phyloP scores from a whole-genome alignment of 164 flowering plant genomes.

The Kalanchoe fedtschenkoi region DNA sequence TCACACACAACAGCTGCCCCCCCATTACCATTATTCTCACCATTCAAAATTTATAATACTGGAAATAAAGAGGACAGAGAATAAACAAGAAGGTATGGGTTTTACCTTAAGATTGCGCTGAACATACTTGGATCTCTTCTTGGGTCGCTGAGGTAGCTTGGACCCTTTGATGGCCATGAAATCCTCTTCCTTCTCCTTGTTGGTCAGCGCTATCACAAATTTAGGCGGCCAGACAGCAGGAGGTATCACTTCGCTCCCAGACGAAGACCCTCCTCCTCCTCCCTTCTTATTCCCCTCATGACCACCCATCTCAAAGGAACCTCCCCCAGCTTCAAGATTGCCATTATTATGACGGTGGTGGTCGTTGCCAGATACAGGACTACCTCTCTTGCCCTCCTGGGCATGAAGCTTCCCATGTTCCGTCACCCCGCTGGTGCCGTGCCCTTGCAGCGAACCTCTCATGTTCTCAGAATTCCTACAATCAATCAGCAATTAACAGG shows the following conservation, averaged over 20 bases:
- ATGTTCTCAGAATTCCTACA: slow-evolving; percentile 55
- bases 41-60: too few relatives aligned
- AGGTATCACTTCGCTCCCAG: slow-evolving; percentile 43
- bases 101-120: slow-evolving; percentile 82
- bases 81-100: not conserved
- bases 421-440: slow-evolving; percentile 10
- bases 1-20: too few relatives aligned
- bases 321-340: slow-evolving; percentile 18
- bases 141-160: slow-evolving; percentile 86
- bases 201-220: slow-evolving; percentile 67
- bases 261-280: slow-evolving; percentile 49
- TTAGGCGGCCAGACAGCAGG: slow-evolving; percentile 74
- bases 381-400: not conserved
- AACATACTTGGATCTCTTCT: slow-evolving; percentile 76
- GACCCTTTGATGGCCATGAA: slow-evolving; percentile 85
- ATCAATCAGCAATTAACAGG: slow-evolving; percentile 2
- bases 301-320: slow-evolving; percentile 50
- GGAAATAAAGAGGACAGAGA: too few relatives aligned
- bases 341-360: slow-evolving; percentile 12
- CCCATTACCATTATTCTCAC: too few relatives aligned
- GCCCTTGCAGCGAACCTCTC: slow-evolving; percentile 37
- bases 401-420: slow-evolving; percentile 18
- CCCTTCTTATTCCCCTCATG: slow-evolving; percentile 35
- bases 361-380: slow-evolving; percentile 11
- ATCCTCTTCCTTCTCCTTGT: slow-evolving; percentile 93